Base-by-base conservation (phyloP, 352 stramenopile genomes). In the Globisporangium nagaii region DNA sequence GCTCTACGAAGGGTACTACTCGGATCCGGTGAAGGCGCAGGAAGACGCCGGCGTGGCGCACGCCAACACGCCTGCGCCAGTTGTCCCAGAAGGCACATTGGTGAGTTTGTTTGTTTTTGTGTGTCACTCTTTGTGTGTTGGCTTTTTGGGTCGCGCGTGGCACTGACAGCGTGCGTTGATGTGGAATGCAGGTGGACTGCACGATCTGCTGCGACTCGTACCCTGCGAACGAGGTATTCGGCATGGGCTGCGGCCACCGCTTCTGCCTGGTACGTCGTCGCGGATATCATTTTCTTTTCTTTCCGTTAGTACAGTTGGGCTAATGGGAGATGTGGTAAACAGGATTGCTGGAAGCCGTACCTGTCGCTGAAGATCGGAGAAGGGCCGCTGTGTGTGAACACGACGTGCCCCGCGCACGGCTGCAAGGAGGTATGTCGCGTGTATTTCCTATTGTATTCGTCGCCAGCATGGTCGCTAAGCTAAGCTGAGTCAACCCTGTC, bases 141-240 rank as follows among this genome's bases (percentile, higher is more conserved):
- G n/a, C 20, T 39, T 46, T 22, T 30, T 53, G 13, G 12, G 20
- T 17, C 3, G 10, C 5, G 45, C 15, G 36, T 35, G 31, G 22
- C 42, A 9, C 17, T 35, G 27, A 35, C 10, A 30, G 32, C 20
- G 31, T 45, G 8, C 10, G 24, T 13, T 46, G 30, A 31, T 30
- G 8, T 25, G 27, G 41, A 36, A 49, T 32, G 20, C 47, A 92
- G 80, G 58, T 88, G 43, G 74, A 88, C 40, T 94, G 84, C 70
- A 73, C 90, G 36, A 99, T 99, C 70, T 99, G 96, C 74, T 98
- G 87, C 71, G 90, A 98, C 55, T 86, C 97, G 58, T 90, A 91
- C 45, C 42, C 68, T 20, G 41, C 72, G 11, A 73, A 63, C 19
- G 71, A 92, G 37, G 64, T 88, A 22, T 95, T 98, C 48, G 76